Evolutionary conservation across 495 filamentous ascomycete species (phyloP).

Genomic region (Annulohypoxylon moriforme): DNA sequence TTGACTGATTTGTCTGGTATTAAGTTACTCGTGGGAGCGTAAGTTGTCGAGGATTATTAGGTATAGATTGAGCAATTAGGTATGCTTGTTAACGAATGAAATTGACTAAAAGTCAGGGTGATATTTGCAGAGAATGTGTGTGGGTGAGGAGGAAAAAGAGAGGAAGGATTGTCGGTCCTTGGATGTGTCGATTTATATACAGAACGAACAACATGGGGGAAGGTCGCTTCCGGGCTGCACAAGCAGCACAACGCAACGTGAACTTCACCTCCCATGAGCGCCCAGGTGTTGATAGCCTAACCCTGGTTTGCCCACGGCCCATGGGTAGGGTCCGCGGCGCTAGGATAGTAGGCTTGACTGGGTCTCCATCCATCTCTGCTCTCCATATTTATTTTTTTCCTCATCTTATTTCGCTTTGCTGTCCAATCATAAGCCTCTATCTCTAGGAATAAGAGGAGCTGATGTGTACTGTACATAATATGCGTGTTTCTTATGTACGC

Average conservation of each 20-base stretch:
- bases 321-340: slow-evolving; percentile 29
- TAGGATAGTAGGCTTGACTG: slow-evolving; percentile 27
- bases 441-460: slow-evolving; percentile 8
- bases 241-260: slow-evolving; percentile 31
- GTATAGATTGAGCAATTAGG: slow-evolving; percentile 43
- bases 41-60: slow-evolving; percentile 47
- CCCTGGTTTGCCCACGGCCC: slow-evolving; percentile 6
- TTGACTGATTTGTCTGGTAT: slow-evolving; percentile 68
- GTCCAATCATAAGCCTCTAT: slow-evolving; percentile 30
- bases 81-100: slow-evolving; percentile 65
- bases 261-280: slow-evolving; percentile 25
- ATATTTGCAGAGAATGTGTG: slow-evolving; percentile 58
- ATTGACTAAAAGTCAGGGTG: slow-evolving; percentile 69
- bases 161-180: slow-evolving; percentile 43
- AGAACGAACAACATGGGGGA: slow-evolving; percentile 37
- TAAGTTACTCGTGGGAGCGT: slow-evolving; percentile 56
- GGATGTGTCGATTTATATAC: slow-evolving; percentile 55
- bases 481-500: neutral
- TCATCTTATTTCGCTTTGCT: slow-evolving; percentile 44
- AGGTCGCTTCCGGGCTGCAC: slow-evolving; percentile 28
- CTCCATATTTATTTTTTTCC: slow-evolving; percentile 43
- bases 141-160: slow-evolving; percentile 57
- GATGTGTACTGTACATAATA: slow-evolving; percentile 21
- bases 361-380: slow-evolving; percentile 25
- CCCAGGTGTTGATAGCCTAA: slow-evolving; percentile 34